Percentiles rank a stretch among this genome's conserved stretches.
Evolutionary conservation across 805 yeast genomes (phyloP).

Genomic region (Wickerhamomyces strasburgensis): DNA sequence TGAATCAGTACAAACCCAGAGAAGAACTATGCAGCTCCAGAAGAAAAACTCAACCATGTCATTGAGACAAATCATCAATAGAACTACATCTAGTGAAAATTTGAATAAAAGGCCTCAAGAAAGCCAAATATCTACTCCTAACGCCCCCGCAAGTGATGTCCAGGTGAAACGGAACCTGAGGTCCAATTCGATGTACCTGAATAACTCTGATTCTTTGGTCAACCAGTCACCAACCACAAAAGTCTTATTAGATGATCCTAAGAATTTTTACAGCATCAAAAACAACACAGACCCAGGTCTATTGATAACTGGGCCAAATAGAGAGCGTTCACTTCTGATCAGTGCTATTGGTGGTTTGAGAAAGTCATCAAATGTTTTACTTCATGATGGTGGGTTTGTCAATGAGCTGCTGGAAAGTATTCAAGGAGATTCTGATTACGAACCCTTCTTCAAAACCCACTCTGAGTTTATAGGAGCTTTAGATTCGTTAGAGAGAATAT

Average conservation of each 20-base stretch:
- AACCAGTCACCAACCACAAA: slow-evolving; percentile 6
- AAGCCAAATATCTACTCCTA: too few relatives aligned
- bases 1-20: slow-evolving; percentile 16
- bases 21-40: slow-evolving; percentile 15
- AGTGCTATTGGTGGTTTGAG: slow-evolving; percentile 40
- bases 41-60: slow-evolving; percentile 20
- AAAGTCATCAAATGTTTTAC: slow-evolving; percentile 30
- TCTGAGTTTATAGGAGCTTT: slow-evolving; percentile 7
- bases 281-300: slow-evolving; percentile 35
- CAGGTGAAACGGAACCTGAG: slow-evolving; percentile 12
- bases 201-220: slow-evolving; percentile 15
- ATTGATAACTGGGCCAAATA: slow-evolving; percentile 14
- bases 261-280: slow-evolving; percentile 29
- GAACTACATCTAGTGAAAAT: slow-evolving; percentile 4
- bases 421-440: slow-evolving; percentile 8
- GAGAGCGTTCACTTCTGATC: slow-evolving; percentile 28
- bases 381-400: slow-evolving; percentile 10
- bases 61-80: slow-evolving; percentile 19
- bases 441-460: slow-evolving; percentile 10
- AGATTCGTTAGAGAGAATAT: slow-evolving; percentile 22
- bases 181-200: slow-evolving; percentile 23
- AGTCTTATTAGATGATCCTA: slow-evolving; percentile 32
- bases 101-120: slow-evolving; percentile 1
- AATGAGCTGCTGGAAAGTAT: slow-evolving; percentile 13
- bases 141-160: too few relatives aligned